Evolutionary conservation across 2,329 filamentous ascomycete genomes (phyloP).

Genomic region (Venturia carpophila): DNA sequence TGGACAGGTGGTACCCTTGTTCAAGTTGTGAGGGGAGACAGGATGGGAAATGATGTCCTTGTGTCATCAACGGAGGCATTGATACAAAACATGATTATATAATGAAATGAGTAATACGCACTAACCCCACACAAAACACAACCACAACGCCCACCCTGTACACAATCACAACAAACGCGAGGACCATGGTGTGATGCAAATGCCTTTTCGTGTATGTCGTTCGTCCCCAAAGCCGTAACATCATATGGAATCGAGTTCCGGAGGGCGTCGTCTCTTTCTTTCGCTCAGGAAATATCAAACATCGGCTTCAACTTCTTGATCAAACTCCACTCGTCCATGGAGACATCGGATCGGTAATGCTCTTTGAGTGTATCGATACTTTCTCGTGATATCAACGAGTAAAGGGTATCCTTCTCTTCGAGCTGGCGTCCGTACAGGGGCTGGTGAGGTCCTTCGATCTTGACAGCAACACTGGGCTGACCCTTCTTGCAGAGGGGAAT

Average conservation of each 20-base stretch:
- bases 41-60: too few relatives aligned
- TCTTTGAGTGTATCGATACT: constrained; percentile 96
- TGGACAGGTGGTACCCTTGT: too few relatives aligned
- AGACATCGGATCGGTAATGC: constrained; percentile 81
- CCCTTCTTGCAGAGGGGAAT: constrained; percentile 89
- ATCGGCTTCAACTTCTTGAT: constrained; percentile 92
- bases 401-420: constrained; percentile 81
- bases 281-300: constrained; percentile 68
- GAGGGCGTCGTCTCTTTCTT: not conserved
- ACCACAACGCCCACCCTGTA: not conserved
- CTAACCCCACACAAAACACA: not conserved
- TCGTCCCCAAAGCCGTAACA: not conserved
- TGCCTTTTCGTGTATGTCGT: not conserved
- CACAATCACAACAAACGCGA: not conserved
- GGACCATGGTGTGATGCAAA: not conserved
- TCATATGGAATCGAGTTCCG: not conserved
- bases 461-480: constrained; percentile 93
- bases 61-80: not conserved
- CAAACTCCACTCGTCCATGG: constrained; percentile 87
- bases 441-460: constrained; percentile 91
- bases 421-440: constrained; percentile 91
- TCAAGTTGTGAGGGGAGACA: too few relatives aligned
- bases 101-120: not conserved
- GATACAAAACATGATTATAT: constrained; percentile 1
- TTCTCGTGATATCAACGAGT: constrained; percentile 76